phyloP scores from a whole-genome alignment of 345 rosid species.

The Eutrema heterophyllum region DNA sequence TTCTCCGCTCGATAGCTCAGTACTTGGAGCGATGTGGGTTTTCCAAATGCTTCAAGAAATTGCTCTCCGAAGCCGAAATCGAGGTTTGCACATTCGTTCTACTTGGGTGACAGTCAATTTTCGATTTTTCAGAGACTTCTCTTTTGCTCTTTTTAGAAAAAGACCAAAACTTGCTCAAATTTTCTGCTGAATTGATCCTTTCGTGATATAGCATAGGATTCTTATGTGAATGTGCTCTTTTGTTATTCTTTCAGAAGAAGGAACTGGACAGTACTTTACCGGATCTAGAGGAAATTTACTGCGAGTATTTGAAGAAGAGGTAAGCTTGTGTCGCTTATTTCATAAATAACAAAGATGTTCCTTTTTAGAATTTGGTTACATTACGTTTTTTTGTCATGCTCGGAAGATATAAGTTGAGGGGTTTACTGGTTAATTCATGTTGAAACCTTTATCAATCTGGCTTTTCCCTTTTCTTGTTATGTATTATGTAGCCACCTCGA shows the following conservation, averaged over 20 bases:
- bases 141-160: not conserved
- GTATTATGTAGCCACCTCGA: conserved; percentile 2
- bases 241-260: conserved; percentile 42
- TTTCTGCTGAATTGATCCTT: not conserved
- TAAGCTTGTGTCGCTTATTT: conserved; percentile 15
- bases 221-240: not conserved
- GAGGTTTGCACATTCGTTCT: conserved; percentile 35
- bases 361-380: not conserved
- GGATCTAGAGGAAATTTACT: conserved; percentile 57
- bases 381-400: not conserved
- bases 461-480: not conserved
- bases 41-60: conserved; percentile 64
- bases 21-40: conserved; percentile 54
- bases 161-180: not conserved
- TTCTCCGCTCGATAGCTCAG: conserved; percentile 51
- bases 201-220: not conserved
- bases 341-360: not conserved
- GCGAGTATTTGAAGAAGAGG: conserved; percentile 47
- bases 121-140: not conserved
- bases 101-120: not conserved
- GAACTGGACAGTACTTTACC: conserved; percentile 30
- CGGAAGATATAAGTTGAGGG: not conserved
- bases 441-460: not conserved
- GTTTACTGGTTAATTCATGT: not conserved
- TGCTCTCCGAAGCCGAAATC: conserved; percentile 55